Percentiles rank a stretch among this genome's conserved stretches.
phyloP scores from a whole-genome alignment of 169 alveolate species.

The Cryptosporidium sp. region DNA sequence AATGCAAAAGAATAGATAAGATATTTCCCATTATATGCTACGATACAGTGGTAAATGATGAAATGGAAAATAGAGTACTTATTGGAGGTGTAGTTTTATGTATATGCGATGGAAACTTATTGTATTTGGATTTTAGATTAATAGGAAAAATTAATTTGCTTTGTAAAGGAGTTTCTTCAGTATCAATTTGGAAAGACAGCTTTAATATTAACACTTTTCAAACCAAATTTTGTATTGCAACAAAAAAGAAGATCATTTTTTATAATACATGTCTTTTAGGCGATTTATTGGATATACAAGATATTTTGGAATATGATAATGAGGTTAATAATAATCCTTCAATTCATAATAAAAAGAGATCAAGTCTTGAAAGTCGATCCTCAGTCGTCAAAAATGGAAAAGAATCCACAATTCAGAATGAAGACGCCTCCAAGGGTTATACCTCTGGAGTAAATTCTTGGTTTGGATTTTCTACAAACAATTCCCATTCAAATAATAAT shows the following conservation, averaged over 20 bases:
- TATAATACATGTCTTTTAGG: constrained; percentile 72
- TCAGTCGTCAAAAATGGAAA: neutral
- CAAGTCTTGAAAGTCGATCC: neutral
- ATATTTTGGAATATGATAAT: constrained; percentile 17
- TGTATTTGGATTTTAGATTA: constrained; percentile 45
- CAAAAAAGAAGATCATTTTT: constrained; percentile 34
- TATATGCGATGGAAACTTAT: constrained; percentile 37
- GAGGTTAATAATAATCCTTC: neutral
- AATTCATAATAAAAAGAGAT: neutral
- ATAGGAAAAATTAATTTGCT: constrained; percentile 32
- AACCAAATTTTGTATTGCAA: constrained; percentile 59
- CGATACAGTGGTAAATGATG: constrained; percentile 26
- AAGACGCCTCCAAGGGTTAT: neutral
- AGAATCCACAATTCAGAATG: neutral
- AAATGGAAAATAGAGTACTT: constrained; percentile 13
- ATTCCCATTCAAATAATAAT: neutral
- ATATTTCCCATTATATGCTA: constrained; percentile 45
- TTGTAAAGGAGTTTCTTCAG: constrained; percentile 46
- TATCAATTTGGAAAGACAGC: constrained; percentile 62
- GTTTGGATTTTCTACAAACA: constrained; percentile 45
- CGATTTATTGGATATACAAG: constrained; percentile 28
- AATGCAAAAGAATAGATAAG: constrained; percentile 58
- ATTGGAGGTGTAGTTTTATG: constrained; percentile 46
- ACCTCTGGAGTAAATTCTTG: constrained; percentile 44
- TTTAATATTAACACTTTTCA: constrained; percentile 33